Evolutionary conservation across 306 rosid species (phyloP), one percentile per base, ranked within the genome.

Genomic region (Carpinus viminea): DNA sequence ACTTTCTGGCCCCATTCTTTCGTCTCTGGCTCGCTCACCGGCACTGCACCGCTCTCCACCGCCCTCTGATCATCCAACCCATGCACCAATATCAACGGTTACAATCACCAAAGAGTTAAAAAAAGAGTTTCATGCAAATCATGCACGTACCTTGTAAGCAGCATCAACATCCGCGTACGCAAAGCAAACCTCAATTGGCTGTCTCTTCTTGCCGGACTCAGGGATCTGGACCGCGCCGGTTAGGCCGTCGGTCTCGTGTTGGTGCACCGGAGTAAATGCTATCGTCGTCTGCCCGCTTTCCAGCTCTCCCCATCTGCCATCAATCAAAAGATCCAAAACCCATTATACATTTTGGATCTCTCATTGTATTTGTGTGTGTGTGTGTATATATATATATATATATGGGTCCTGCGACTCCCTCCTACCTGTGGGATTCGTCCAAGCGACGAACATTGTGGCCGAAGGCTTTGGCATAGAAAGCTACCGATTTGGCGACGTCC

Each of bases 1-100:
- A 92, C 97, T 82, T 84, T 95, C 85, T 92, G 98, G 0, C 91
- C 94, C 98, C 96, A 89, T 76, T 92, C 97, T 78, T 90, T 92
- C 10, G 47, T 21, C 78, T 89, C 93, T 3, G 97, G 98, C 83
- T 78, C 70, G 62, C 92, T 89, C 87, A 92, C 92, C 51, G 87
- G 45, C 88, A 79, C 89, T 9, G 93, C 98, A 2, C 97, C 97
- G 16, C 86, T 90, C 84, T 92, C 91, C 88, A 95, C 92, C 72
- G 98, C 98, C 75, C 83, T 65, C 97, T 95, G 85, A 11, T 68
- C 18, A 11, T 68, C 18, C 86, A 50, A 64, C n/a, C 21, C n/a
- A 24, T 24, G 26, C 26, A 80, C 7, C 59, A 52, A 48, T 31
- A 31, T 31, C 34, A 48, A 48, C 52, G 12, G 4, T 48, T 48